These are phyloP conservation scores for Fusarium abutilonis DNA, from an alignment of 2,329 filamentous ascomycete species.

Conservation along the genomic window DNA sequence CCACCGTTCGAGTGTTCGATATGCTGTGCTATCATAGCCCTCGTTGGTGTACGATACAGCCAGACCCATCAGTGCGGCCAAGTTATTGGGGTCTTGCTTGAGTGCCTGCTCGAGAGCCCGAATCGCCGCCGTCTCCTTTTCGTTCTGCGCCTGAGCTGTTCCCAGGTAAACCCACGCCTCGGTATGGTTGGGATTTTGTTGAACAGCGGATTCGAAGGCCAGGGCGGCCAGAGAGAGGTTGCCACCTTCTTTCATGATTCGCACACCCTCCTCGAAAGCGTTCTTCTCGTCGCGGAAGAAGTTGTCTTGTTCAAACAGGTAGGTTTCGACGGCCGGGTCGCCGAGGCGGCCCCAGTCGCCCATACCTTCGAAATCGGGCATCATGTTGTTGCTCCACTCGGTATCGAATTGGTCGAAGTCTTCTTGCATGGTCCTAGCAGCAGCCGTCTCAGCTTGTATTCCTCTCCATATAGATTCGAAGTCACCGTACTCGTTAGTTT, in stretches of 20 bases:
- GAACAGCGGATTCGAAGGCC: constrained; percentile 94
- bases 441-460: constrained; percentile 79
- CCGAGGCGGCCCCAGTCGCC: constrained; percentile 73
- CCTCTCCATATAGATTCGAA: constrained; percentile 91
- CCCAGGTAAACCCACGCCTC: constrained; percentile 95
- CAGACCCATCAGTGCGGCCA: constrained; percentile 91
- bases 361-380: constrained; percentile 67
- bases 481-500: constrained; percentile 81
- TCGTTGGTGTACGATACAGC: constrained; percentile 99
- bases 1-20: constrained; percentile 96
- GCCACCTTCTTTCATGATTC: constrained; percentile 91
- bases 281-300: constrained; percentile 82
- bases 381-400: constrained; percentile 74
- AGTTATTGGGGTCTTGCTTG: constrained; percentile 86
- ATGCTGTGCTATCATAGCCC: constrained; percentile 96
- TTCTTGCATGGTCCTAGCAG: constrained; percentile 77
- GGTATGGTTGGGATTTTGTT: constrained; percentile 86
- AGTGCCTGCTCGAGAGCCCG: constrained; percentile 91
- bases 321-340: constrained; percentile 85
- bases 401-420: constrained; percentile 76
- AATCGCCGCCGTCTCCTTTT: constrained; percentile 97
- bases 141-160: constrained; percentile 94
- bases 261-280: constrained; percentile 91
- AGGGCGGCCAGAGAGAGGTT: constrained; percentile 93
- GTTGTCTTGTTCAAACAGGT: constrained; percentile 95